Evolutionary conservation across 331 rosid genomes (phyloP).

Genomic region (Malus hybrid): DNA sequence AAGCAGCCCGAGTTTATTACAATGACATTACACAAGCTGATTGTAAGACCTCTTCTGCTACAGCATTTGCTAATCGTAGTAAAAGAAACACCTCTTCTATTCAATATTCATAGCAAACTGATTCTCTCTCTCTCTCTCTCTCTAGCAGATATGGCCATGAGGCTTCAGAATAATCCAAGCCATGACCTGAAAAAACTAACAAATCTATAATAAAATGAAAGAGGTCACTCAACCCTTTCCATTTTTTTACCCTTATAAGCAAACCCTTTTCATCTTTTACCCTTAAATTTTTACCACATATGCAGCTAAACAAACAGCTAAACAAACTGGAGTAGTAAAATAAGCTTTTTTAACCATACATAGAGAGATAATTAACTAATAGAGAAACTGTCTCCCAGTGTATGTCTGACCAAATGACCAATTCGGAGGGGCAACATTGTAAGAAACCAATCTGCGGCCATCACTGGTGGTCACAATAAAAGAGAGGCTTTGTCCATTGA

Average conservation of each 20-base stretch:
- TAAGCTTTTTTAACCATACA: neutral
- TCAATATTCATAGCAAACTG: neutral
- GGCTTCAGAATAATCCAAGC: neutral
- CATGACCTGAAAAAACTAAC: slow-evolving; percentile 4
- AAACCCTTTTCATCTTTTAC: neutral
- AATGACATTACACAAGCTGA: neutral
- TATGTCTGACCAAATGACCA: slow-evolving; percentile 93
- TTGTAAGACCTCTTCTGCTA: neutral
- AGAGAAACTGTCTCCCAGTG: slow-evolving; percentile 60
- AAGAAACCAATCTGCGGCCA: slow-evolving; percentile 50
- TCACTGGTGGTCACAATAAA: slow-evolving; percentile 69
- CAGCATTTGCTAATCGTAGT: neutral
- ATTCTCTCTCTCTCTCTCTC: neutral
- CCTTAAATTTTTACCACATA: neutral
- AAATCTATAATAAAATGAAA: neutral
- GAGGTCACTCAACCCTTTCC: neutral
- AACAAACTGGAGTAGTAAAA: neutral
- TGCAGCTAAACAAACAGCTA: neutral
- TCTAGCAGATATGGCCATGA: neutral
- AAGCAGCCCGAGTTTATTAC: slow-evolving; percentile 2
- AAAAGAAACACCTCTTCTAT: neutral
- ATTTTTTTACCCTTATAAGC: neutral
- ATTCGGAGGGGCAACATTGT: slow-evolving; percentile 58
- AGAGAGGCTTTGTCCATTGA: slow-evolving; percentile 76
- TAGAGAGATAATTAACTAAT: slow-evolving; percentile 16